phyloP scores from a whole-genome alignment of 495 filamentous ascomycete species.

The Xylaria flabelliformis region DNA sequence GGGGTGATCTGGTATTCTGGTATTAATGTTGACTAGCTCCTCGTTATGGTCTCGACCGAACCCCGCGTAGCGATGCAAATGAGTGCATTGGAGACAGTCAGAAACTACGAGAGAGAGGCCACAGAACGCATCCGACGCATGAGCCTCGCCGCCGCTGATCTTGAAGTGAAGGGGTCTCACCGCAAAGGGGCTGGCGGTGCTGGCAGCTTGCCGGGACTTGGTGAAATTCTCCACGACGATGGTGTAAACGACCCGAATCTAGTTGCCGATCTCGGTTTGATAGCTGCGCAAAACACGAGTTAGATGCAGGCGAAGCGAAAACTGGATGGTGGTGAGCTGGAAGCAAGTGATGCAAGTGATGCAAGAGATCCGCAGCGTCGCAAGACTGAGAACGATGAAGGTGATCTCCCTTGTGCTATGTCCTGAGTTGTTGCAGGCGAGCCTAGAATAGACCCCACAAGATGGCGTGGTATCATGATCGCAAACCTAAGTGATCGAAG shows the following conservation, averaged over 20 bases:
- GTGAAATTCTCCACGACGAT: constrained; percentile 35
- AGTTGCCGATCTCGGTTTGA: constrained; percentile 6
- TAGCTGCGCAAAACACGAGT: not conserved
- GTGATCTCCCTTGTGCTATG: not conserved
- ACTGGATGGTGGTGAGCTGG: not conserved
- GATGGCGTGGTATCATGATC: not conserved
- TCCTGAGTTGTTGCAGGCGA: not conserved
- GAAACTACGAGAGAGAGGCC: constrained; percentile 73
- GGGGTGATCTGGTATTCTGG: not conserved
- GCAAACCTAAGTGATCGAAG: not conserved
- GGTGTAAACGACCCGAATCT: constrained; percentile 7
- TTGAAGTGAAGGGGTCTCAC: constrained; percentile 65
- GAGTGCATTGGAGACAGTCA: constrained; percentile 68
- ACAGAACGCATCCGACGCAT: constrained; percentile 77
- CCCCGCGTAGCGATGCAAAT: constrained; percentile 70
- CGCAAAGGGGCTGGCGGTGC: constrained; percentile 32
- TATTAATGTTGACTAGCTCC: constrained; percentile 51
- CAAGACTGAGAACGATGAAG: not conserved
- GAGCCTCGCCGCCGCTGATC: constrained; percentile 72
- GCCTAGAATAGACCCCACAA: not conserved
- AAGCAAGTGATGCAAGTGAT: not conserved
- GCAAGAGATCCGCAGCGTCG: not conserved
- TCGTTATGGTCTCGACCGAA: constrained; percentile 72
- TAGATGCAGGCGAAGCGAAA: not conserved
- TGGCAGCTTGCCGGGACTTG: constrained; percentile 27